These are phyloP conservation scores for Stramenopiles sp. DNA, from an alignment of 352 stramenopile species.

Conservation along the genomic window DNA sequence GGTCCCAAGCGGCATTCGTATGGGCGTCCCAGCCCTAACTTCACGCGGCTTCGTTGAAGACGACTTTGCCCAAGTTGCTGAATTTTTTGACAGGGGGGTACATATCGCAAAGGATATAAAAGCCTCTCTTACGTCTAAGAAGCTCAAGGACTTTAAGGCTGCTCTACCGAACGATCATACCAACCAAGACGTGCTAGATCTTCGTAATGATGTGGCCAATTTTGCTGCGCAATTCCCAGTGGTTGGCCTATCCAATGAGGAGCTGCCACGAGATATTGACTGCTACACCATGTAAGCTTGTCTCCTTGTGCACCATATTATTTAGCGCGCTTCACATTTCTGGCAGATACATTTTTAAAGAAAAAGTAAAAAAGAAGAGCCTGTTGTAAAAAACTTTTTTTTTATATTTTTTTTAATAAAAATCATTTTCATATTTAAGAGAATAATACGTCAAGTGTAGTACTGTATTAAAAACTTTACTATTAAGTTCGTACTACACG, in stretches of 20 bases:
- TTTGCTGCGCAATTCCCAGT: not conserved
- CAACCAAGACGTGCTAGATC: not conserved
- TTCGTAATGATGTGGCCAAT: not conserved
- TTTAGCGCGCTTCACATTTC: too few relatives aligned
- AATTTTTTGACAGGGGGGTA: slow-evolving; percentile 84
- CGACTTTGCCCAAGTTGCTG: slow-evolving; percentile 46
- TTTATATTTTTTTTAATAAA: too few relatives aligned
- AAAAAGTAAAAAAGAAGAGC: not conserved
- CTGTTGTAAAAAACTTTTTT: too few relatives aligned
- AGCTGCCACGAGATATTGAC: not conserved
- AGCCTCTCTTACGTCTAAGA: slow-evolving; percentile 58
- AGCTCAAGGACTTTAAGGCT: slow-evolving; percentile 77
- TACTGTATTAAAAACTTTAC: too few relatives aligned
- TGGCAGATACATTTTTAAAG: not conserved
- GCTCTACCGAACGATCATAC: not conserved
- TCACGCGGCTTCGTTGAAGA: not conserved
- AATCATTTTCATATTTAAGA: too few relatives aligned
- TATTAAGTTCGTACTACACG: not conserved
- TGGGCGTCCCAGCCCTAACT: slow-evolving; percentile 25
- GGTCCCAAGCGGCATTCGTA: slow-evolving; percentile 83
- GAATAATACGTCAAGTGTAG: too few relatives aligned
- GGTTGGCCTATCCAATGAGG: not conserved
- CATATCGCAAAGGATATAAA: slow-evolving; percentile 72
- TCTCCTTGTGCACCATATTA: too few relatives aligned
- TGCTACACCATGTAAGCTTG: not conserved